Base-by-base conservation (phyloP, 2,329 filamentous ascomycete genomes). In the Neoarthrinium moseri region DNA sequence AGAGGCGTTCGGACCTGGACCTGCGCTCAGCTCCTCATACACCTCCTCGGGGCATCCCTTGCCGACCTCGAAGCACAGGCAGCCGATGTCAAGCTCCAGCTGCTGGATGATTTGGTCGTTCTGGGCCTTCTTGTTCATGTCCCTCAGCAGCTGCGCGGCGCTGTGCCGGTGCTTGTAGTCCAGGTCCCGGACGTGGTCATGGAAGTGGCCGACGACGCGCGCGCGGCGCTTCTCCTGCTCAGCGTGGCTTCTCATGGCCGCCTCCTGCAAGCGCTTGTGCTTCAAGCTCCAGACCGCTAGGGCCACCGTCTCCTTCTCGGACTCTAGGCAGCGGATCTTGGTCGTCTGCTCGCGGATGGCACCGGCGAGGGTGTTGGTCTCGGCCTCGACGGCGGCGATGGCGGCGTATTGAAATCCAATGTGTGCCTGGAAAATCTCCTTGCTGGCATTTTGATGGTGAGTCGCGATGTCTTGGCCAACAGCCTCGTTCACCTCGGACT, bases 191-290 rank as follows among this genome's bases (percentile, higher is more conserved):
- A 53, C 12, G 17, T 50, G 46, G 7, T 17, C n/a, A 3, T 37
- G 27, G 13, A 57, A 15, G 15, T 57, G 52, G 5, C 42, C 45
- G 20, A 34, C 40, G 20, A 57, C 42, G 24, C 49, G 49, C 4
- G n/a, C 15, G 8, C 46, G 27, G 18, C 43, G 37, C n/a, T 43
- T 7, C 32, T 38, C 29, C 21, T 15, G n/a, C 37, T 41, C 5
- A 17, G 53, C 42, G 8, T 29, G 13, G 42, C 55, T 51, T n/a
- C 38, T 29, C 24, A 36, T 8, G 2, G 30, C 8, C 43, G 56
- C 48, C 26, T 26, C n/a, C 21, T 47, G 40, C n/a, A 47, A 23
- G 18, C 36, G 47, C 33, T 42, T 34, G 10, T 41, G 24, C 37
- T 46, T 27, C 6, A 46, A 12, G 18, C 39, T 34, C 43, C 33